These are phyloP conservation scores for Neonectria magnoliae DNA, from an alignment of 2,329 filamentous ascomycete species.

Conservation along the genomic window DNA sequence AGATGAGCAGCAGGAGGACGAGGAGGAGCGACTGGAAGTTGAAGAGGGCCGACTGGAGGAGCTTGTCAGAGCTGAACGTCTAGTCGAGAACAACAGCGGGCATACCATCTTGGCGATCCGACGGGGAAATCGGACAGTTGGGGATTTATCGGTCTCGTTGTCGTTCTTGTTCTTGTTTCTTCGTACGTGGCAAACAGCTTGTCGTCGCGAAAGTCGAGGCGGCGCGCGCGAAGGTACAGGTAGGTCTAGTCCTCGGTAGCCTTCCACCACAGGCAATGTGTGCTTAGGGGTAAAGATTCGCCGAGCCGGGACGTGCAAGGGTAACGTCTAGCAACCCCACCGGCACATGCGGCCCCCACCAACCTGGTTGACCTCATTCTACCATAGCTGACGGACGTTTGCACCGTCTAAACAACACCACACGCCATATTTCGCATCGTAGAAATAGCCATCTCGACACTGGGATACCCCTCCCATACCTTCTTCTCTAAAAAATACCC, in stretches of 20 bases:
- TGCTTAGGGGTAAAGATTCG: conserved; percentile 52
- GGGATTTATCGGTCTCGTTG: not conserved
- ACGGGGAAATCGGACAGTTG: not conserved
- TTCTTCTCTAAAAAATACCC: not conserved
- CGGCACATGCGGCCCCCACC: conserved; percentile 32
- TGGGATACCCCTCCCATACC: not conserved
- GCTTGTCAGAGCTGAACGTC: conserved; percentile 25
- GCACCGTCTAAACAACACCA: conserved; percentile 7
- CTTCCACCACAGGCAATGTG: conserved; percentile 40
- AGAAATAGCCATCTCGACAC: not conserved
- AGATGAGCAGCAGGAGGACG: conserved; percentile 93
- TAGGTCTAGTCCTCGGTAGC: conserved; percentile 8
- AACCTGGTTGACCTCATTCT: conserved; percentile 28
- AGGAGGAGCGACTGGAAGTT: conserved; percentile 98
- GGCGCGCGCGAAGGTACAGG: conserved; percentile 20
- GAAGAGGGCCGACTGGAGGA: conserved; percentile 86
- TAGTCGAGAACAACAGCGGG: not conserved
- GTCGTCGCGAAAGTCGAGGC: conserved; percentile 26
- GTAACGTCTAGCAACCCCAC: conserved; percentile 40
- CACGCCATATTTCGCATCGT: not conserved
- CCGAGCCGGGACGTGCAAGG: conserved; percentile 41
- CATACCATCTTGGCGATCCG: conserved; percentile 42
- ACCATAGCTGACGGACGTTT: conserved; percentile 1
- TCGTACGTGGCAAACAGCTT: conserved; percentile 13
- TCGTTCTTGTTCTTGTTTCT: not conserved